A percentile compares a stretch with the other conserved stretches of the same genome.
Conservation (phyloP, 768 basidiomycete genomes). For the Pleurotus pulmonarius region DNA sequence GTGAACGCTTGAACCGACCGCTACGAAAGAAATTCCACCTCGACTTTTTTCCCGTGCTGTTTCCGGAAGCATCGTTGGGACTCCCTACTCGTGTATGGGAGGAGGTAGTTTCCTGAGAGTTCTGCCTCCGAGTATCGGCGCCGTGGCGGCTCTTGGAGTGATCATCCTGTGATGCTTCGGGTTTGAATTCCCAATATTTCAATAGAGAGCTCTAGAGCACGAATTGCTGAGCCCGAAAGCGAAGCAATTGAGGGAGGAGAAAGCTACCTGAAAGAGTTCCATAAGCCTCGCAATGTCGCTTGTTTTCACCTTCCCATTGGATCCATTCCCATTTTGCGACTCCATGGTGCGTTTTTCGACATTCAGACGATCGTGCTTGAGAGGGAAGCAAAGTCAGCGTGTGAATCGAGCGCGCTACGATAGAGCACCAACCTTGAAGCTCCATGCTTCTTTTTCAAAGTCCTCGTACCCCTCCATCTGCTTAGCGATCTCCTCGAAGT, state of each 20-base stretch:
- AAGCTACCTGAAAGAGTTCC: slow-evolving; percentile 73
- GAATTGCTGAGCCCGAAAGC: background rate
- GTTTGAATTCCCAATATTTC: slow-evolving; percentile 70
- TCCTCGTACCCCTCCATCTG: slow-evolving; percentile 60
- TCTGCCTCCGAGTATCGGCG: slow-evolving; percentile 16
- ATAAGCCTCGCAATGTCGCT: slow-evolving; percentile 80
- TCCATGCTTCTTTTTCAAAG: slow-evolving; percentile 72
- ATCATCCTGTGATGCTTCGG: slow-evolving; percentile 23
- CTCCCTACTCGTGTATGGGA: slow-evolving; percentile 4
- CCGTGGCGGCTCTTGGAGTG: slow-evolving; percentile 22
- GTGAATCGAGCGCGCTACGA: background rate
- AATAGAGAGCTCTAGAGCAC: slow-evolving; percentile 55
- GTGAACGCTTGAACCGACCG: background rate
- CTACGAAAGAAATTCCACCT: slow-evolving; percentile 8
- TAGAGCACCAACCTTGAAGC: slow-evolving; percentile 59
- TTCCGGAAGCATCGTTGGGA: background rate
- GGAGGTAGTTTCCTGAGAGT: slow-evolving; percentile 10
- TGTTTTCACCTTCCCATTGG: slow-evolving; percentile 54
- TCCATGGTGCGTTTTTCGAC: slow-evolving; percentile 63
- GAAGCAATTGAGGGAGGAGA: background rate
- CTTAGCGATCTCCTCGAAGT: slow-evolving; percentile 63
- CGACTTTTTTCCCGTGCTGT: background rate
- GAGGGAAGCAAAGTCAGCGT: background rate
- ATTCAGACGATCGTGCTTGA: slow-evolving; percentile 70
- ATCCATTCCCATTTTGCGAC: slow-evolving; percentile 32